These are phyloP conservation scores for Leucaena leucocephala DNA, from an alignment of 306 rosid genomes.

Conservation along the genomic window DNA sequence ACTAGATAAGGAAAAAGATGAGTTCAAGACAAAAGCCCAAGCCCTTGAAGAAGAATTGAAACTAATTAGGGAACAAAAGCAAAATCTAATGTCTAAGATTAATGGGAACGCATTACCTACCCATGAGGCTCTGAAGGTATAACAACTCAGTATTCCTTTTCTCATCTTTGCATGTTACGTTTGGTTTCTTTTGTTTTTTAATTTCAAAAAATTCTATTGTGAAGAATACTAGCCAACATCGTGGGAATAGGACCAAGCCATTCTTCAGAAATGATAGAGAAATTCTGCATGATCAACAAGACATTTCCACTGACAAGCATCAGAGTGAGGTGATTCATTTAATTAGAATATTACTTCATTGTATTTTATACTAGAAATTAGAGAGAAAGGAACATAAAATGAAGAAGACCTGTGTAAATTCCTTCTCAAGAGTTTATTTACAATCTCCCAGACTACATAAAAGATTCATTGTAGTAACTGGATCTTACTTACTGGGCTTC, in stretches of 20 bases:
- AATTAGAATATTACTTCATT: conserved; percentile 24
- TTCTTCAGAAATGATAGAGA: conserved; percentile 57
- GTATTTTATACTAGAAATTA: neutral
- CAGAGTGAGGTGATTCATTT: conserved; percentile 63
- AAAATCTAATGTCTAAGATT: conserved; percentile 42
- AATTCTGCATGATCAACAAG: conserved; percentile 49
- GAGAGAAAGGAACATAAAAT: neutral
- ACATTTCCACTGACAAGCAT: conserved; percentile 42
- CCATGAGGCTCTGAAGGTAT: conserved; percentile 55
- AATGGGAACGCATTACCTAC: conserved; percentile 43
- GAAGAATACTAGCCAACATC: conserved; percentile 54
- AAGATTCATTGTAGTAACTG: neutral
- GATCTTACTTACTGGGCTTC: neutral
- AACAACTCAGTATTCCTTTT: conserved; percentile 48
- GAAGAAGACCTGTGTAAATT: neutral
- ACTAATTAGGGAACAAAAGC: conserved; percentile 50
- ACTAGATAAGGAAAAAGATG: conserved; percentile 57
- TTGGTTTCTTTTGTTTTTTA: conserved; percentile 24
- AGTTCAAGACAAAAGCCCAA: conserved; percentile 40
- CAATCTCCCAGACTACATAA: neutral
- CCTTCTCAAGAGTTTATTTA: neutral
- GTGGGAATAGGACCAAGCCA: conserved; percentile 52
- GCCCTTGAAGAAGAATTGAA: conserved; percentile 58
- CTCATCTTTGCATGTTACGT: conserved; percentile 31
- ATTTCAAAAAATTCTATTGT: conserved; percentile 52